Base-by-base conservation (phyloP, 495 filamentous ascomycete species). In the Talaromyces wortmannii region DNA sequence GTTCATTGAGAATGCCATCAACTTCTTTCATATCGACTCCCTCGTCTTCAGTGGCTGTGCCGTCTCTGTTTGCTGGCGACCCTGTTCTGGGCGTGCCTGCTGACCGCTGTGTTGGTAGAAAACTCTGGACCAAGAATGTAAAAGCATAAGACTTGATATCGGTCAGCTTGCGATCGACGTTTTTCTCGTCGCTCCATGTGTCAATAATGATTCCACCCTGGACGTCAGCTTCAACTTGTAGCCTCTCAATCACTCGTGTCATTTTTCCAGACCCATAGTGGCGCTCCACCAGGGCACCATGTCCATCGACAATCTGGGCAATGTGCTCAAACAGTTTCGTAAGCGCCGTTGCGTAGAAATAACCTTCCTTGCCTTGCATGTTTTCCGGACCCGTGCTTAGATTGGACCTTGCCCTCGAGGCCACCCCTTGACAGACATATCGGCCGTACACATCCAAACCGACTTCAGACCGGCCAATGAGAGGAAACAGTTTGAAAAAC, bases 171-270 rank as follows among this genome's bases (percentile, higher is more conserved):
- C 92, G 79, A 63, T 90, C 88, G 29, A 98, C 81, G 42, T 76
- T 80, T 47, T 89, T 80, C 64, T 97, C 94, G 59, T 98, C 94
- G 50, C 84, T 82, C 90, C 92, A 98, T 17, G 92, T 94, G 68
- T 98, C 94, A 30, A 98, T 71, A 40, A 98, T 83, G 59, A 97
- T 95, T 54, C 94, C 95, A n/a, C 94, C 94, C 72, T 97, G 95
- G 31, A 96, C 86, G 70, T 98, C 94, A 7, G 89, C 92, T 70
- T 98, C 94, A 43, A 92, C 78, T 69, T 98, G 95, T 47, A 98
- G 70, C 50, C 90, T 80, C 71, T 97, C 91, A 64, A 97, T 91
- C 53, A 98, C 95, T 62, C 84, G 91, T n/a, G 88, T 82, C 95
- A 97, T 97, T 73, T 87, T 91, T 33, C 92, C 88, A 16, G 75